Conservation (phyloP, 2,329 filamentous ascomycete species). For the Aspergillus puulaauensis region DNA sequence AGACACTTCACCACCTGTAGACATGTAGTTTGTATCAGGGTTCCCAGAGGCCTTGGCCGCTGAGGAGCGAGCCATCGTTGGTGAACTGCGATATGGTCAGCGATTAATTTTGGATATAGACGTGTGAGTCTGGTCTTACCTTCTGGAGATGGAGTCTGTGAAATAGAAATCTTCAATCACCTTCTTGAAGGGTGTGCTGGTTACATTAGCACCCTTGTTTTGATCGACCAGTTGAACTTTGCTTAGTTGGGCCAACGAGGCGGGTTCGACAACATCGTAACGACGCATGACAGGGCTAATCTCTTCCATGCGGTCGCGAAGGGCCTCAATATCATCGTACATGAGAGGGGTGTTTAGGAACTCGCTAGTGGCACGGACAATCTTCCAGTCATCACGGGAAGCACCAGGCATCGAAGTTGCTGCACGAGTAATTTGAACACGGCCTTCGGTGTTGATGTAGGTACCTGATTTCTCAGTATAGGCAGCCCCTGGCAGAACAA, state of each 20-base stretch:
- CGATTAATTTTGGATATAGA: background rate
- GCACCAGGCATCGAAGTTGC: slow-evolving; percentile 87
- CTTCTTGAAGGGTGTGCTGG: slow-evolving; percentile 73
- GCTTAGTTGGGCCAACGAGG: slow-evolving; percentile 71
- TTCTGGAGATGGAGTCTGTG: slow-evolving; percentile 94
- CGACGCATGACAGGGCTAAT: slow-evolving; percentile 85
- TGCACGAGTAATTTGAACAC: slow-evolving; percentile 88
- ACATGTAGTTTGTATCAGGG: slow-evolving; percentile 77
- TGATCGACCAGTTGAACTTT: slow-evolving; percentile 95
- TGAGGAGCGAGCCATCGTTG: slow-evolving; percentile 97
- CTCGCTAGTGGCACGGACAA: slow-evolving; percentile 87
- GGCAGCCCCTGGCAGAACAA: slow-evolving; percentile 88
- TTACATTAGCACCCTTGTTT: slow-evolving; percentile 82
- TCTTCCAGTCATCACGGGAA: slow-evolving; percentile 97
- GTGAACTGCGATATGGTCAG: slow-evolving; percentile 62
- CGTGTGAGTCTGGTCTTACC: slow-evolving; percentile 55
- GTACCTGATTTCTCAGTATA: slow-evolving; percentile 97
- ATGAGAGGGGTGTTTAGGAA: slow-evolving; percentile 84
- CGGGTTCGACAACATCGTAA: slow-evolving; percentile 88
- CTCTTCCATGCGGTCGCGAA: slow-evolving; percentile 92
- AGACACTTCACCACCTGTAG: slow-evolving; percentile 60
- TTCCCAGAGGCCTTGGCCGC: slow-evolving; percentile 84
- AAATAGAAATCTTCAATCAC: slow-evolving; percentile 97
- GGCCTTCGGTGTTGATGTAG: slow-evolving; percentile 96
- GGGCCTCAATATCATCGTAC: slow-evolving; percentile 86